Evolutionary conservation across 352 stramenopile species (phyloP).

Genomic region (Hyaloperonospora brassicae): DNA sequence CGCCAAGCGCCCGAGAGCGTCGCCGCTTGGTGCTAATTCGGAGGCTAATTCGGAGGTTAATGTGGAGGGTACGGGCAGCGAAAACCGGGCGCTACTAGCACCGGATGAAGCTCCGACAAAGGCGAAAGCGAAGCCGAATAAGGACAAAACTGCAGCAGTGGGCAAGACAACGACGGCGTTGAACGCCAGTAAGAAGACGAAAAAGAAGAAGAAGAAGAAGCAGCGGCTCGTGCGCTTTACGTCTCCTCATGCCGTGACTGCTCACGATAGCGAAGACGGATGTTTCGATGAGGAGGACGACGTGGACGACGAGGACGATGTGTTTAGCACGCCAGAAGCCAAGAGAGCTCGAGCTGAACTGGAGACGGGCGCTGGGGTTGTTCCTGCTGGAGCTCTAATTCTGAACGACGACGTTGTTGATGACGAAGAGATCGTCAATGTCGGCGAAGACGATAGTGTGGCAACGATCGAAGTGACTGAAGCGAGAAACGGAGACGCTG

Average conservation of each 20-base stretch:
- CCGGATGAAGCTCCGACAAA: slow-evolving; percentile 4
- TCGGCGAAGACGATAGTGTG: slow-evolving; percentile 8
- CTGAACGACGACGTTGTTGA: slow-evolving; percentile 17
- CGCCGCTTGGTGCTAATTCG: slow-evolving; percentile 8
- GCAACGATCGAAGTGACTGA: not conserved
- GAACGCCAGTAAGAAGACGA: slow-evolving; percentile 17
- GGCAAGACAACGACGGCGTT: slow-evolving; percentile 17
- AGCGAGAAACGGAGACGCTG: not conserved
- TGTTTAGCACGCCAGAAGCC: slow-evolving; percentile 24
- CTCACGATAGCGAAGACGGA: slow-evolving; percentile 21
- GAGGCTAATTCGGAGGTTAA: slow-evolving; percentile 4
- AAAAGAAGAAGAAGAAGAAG: slow-evolving; percentile 18
- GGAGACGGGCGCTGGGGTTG: slow-evolving; percentile 14
- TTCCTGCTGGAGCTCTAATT: slow-evolving; percentile 19
- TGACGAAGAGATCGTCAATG: slow-evolving; percentile 13
- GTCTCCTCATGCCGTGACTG: slow-evolving; percentile 26
- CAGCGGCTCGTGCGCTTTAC: slow-evolving; percentile 15
- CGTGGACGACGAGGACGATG: slow-evolving; percentile 15
- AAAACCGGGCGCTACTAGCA: not conserved
- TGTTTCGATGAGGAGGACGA: slow-evolving; percentile 21
- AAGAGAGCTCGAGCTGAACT: slow-evolving; percentile 23
- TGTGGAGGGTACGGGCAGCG: too few species aligned
- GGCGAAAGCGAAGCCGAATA: slow-evolving; percentile 12
- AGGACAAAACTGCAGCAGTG: too few species aligned
- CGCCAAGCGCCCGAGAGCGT: slow-evolving; percentile 12